Percentiles rank a stretch among this genome's conserved stretches.
Evolutionary conservation across 768 basidiomycete genomes (phyloP).

Genomic region (Sarcomyxa edulis): DNA sequence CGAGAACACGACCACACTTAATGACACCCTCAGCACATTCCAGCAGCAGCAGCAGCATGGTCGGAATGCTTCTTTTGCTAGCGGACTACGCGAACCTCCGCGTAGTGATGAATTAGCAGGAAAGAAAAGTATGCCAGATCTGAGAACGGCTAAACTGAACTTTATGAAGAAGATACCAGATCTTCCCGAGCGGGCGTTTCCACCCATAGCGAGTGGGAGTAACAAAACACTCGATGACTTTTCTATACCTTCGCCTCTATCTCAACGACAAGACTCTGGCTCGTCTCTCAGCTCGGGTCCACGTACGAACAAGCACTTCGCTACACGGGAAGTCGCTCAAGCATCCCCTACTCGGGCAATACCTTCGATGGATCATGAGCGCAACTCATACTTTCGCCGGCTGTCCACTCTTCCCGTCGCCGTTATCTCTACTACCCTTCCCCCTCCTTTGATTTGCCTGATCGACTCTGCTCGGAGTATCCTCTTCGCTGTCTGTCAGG

Average conservation of each 20-base stretch:
- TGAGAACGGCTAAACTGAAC: conserved; percentile 49
- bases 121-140: conserved; percentile 87
- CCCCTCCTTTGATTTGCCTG: conserved; percentile 60
- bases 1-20: conserved; percentile 19
- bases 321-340: conserved; percentile 17
- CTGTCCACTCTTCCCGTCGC: conserved; percentile 70
- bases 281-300: conserved; percentile 24
- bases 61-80: conserved; percentile 48
- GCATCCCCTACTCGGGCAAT: conserved; percentile 37
- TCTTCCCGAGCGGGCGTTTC: conserved; percentile 12
- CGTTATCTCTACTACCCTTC: conserved; percentile 59
- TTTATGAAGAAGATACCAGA: conserved; percentile 24
- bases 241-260: conserved; percentile 31
- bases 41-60: conserved; percentile 30
- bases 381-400: conserved; percentile 93
- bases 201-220: conserved; percentile 1
- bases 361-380: conserved; percentile 69
- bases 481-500: conserved; percentile 86
- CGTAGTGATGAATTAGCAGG: conserved; percentile 32
- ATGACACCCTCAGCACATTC: conserved; percentile 6
- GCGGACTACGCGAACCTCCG: conserved; percentile 27
- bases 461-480: conserved; percentile 90
- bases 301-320: conserved; percentile 14
- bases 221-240: conserved; percentile 21
- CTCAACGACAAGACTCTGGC: conserved; percentile 44